A percentile compares a stretch with the other conserved stretches of the same genome.
Evolutionary conservation across 2,329 filamentous ascomycete species (phyloP).

Genomic region (Chaetomiaceae sp.): DNA sequence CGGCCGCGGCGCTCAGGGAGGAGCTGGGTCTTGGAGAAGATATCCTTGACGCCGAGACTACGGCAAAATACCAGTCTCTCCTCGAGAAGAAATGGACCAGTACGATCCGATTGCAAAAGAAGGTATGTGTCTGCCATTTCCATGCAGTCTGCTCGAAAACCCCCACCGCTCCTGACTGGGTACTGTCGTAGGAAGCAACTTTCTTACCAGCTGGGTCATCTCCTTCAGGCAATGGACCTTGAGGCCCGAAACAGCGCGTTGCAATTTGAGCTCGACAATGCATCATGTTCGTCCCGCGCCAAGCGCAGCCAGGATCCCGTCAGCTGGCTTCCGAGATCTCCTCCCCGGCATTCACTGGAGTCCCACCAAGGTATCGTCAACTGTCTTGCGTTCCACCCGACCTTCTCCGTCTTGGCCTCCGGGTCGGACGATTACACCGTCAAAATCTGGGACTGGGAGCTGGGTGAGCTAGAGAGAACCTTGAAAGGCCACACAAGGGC

Average conservation of each 20-base stretch:
- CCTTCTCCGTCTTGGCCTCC: constrained; percentile 84
- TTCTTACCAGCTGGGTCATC: too few species aligned
- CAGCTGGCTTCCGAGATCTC: constrained; percentile 79
- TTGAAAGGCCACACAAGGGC: constrained; percentile 89
- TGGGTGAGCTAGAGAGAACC: constrained; percentile 83
- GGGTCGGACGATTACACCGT: constrained; percentile 93
- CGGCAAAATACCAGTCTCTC: constrained; percentile 90
- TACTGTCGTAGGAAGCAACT: too few species aligned
- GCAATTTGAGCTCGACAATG: constrained; percentile 78
- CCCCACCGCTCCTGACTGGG: too few species aligned
- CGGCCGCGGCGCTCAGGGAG: constrained; percentile 66
- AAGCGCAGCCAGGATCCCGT: constrained; percentile 75
- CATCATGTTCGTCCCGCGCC: constrained; percentile 61
- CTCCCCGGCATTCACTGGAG: constrained; percentile 74
- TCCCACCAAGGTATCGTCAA: constrained; percentile 80
- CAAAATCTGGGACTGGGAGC: constrained; percentile 96
- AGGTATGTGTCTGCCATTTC: constrained; percentile 48
- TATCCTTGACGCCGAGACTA: constrained; percentile 69
- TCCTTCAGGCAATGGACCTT: constrained; percentile 88
- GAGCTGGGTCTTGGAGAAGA: constrained; percentile 68
- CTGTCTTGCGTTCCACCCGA: constrained; percentile 88
- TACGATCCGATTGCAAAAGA: constrained; percentile 89
- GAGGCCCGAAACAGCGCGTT: constrained; percentile 68
- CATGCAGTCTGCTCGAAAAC: too few species aligned
- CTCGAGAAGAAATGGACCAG: constrained; percentile 99